Base-by-base conservation (phyloP, 139 green algal genomes). In the Volvox reticuliferus region DNA sequence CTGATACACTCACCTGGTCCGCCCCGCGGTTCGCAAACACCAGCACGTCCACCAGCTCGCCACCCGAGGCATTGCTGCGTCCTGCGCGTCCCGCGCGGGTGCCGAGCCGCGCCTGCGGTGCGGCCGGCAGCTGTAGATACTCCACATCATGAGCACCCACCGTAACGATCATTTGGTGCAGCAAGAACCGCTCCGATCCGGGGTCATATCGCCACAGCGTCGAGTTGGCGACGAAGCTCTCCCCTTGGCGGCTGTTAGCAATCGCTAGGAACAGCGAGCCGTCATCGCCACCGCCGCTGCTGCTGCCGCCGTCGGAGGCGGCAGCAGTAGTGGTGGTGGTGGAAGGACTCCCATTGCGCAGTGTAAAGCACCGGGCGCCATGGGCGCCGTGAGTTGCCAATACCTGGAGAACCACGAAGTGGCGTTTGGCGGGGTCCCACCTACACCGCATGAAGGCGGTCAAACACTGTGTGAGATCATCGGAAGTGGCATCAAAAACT, bases 21-120 rank as follows among this genome's bases (percentile, higher is more conserved):
- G 22, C 83, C 0, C 83, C 83, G 14, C 83, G 83, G 36, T 89
- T 89, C 18, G 68, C 83, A 20, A 89, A 89, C 83, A 89, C 83
- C 36, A 89, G 68, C 83, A 89, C 67, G 30, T 89, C 83, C 83
- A 69, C 68, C 12, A 19, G 30, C 1, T 24, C 16, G 17, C 62
- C 61, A 62, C 81, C 50, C 50, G 17, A 55, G 44, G 22, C 28
- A 26, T 2, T 30, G 50, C 79, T 19, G 22, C 79, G 22, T 2
- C 79, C 30, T 13, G 14, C 16, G 12, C 77, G 33, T 30, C 20
- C 30, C 21, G 21, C 28, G 12, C 44, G 44, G 12, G 55, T 1
- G 65, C 24, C 2, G 65, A 73, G 65, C 65, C 65, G 65, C 12
- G 65, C 65, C 65, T 12, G 65, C 65, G 2, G 65, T 28, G 65